These are phyloP conservation scores for Xylariaceae sp. DNA, from an alignment of 2,329 filamentous ascomycete genomes.

Conservation along the genomic window DNA sequence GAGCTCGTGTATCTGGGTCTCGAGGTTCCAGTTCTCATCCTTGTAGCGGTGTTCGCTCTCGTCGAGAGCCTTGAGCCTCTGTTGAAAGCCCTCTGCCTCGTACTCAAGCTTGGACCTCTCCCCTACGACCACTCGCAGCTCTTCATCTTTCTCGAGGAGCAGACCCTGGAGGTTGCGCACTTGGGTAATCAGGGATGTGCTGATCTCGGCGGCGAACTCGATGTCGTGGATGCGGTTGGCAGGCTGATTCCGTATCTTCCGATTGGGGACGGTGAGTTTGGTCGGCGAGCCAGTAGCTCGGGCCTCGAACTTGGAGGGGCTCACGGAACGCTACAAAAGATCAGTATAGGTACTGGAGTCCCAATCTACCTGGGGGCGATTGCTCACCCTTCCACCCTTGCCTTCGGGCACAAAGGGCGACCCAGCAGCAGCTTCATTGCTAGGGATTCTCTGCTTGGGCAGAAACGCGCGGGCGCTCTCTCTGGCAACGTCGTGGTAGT, in stretches of 20 bases:
- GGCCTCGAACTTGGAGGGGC: constrained; percentile 72
- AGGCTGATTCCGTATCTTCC: constrained; percentile 85
- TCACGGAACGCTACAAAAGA: constrained; percentile 58
- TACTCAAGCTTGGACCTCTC: constrained; percentile 76
- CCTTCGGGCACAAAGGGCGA: constrained; percentile 48
- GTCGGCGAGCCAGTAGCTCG: constrained; percentile 80
- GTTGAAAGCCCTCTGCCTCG: constrained; percentile 70
- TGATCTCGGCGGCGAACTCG: constrained; percentile 97
- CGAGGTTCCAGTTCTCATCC: constrained; percentile 96
- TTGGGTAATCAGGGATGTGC: constrained; percentile 87
- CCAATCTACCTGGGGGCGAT: no score
- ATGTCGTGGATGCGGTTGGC: constrained; percentile 88
- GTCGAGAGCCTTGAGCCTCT: constrained; percentile 74
- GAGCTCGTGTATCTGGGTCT: constrained; percentile 84
- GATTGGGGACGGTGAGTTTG: constrained; percentile 78
- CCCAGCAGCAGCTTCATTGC: constrained; percentile 49
- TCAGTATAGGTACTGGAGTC: no score
- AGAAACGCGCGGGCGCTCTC: constrained; percentile 86
- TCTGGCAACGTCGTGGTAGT: constrained; percentile 88
- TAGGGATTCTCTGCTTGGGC: constrained; percentile 72
- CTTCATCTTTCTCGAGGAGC: constrained; percentile 80
- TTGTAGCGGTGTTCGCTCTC: constrained; percentile 96
- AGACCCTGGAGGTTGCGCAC: constrained; percentile 83
- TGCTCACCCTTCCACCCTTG: constrained; percentile 46
- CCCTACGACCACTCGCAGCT: constrained; percentile 64